Evolutionary conservation across 257 asterid genomes (phyloP).

Genomic region (Plantago elongata): DNA sequence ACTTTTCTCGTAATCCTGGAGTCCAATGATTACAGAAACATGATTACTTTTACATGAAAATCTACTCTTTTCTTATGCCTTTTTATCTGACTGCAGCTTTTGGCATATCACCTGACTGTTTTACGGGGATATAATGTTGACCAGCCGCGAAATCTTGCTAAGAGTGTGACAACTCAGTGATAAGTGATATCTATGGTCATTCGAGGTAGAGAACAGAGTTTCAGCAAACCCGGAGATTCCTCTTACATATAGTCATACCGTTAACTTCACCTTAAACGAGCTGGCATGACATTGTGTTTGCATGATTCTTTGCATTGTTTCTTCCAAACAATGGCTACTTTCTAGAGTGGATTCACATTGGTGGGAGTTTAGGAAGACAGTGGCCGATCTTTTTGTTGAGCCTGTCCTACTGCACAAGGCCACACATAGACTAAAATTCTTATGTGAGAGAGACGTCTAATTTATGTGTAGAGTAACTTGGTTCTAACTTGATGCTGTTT

Average conservation of each 20-base stretch:
- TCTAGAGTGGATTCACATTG: background rate
- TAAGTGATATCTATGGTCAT: background rate
- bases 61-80: background rate
- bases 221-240: background rate
- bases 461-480: background rate
- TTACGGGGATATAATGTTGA: conserved; percentile 90
- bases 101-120: conserved; percentile 95
- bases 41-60: background rate
- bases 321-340: background rate
- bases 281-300: background rate
- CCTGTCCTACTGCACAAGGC: background rate
- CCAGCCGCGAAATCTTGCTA: conserved; percentile 98
- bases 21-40: background rate
- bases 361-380: background rate
- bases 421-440: background rate
- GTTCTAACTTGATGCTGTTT: background rate
- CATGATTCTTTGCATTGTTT: background rate
- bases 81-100: conserved; percentile 44
- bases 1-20: too few species aligned
- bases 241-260: background rate
- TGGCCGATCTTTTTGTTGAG: conserved; percentile 1
- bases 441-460: background rate
- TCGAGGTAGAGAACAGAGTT: background rate
- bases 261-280: background rate
- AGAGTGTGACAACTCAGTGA: conserved; percentile 94